Percentiles rank a stretch among this genome's conserved stretches.
Evolutionary conservation across 2,329 filamentous ascomycete genomes (phyloP).

Genomic region (Didymella glomerata): DNA sequence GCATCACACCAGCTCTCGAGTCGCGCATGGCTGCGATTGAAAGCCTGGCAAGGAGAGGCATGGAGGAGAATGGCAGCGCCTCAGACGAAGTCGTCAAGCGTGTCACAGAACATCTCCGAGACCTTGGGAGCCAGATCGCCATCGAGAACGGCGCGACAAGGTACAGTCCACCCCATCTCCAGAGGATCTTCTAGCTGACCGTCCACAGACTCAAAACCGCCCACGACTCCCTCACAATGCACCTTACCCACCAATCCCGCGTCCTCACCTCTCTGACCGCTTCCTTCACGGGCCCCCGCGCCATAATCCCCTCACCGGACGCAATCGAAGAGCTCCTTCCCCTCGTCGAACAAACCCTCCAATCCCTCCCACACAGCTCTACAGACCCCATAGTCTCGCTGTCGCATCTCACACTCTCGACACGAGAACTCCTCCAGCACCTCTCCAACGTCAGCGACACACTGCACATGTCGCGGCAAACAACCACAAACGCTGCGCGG

Average conservation of each 20-base stretch:
- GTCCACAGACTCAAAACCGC: constrained; percentile 73
- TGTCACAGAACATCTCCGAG: constrained; percentile 73
- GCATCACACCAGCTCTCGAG: constrained; percentile 71
- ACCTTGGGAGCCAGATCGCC: constrained; percentile 75
- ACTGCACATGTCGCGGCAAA: constrained; percentile 91
- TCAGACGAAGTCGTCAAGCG: constrained; percentile 73
- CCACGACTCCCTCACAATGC: constrained; percentile 76
- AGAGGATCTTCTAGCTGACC: constrained; percentile 24
- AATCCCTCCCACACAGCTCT: constrained; percentile 72
- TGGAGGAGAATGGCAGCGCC: constrained; percentile 71
- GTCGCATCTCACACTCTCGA: constrained; percentile 70
- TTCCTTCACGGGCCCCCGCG: constrained; percentile 73
- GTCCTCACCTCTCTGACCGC: constrained; percentile 77
- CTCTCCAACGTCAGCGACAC: constrained; percentile 89
- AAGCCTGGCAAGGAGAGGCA: constrained; percentile 68
- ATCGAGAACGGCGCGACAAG: constrained; percentile 77
- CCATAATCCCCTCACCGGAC: constrained; percentile 68
- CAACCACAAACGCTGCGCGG: constrained; percentile 80
- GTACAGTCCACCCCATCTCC: constrained; percentile 53
- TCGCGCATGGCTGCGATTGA: constrained; percentile 77
- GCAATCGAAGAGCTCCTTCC: constrained; percentile 75
- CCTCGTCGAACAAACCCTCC: constrained; percentile 69
- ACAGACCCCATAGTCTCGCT: constrained; percentile 71
- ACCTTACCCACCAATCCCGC: constrained; percentile 78
- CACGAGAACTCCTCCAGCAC: constrained; percentile 77